Percentiles rank a stretch among this genome's conserved stretches.
Evolutionary conservation across 164 flowering plant genomes (phyloP).

Genomic region (Litsea cubeba): DNA sequence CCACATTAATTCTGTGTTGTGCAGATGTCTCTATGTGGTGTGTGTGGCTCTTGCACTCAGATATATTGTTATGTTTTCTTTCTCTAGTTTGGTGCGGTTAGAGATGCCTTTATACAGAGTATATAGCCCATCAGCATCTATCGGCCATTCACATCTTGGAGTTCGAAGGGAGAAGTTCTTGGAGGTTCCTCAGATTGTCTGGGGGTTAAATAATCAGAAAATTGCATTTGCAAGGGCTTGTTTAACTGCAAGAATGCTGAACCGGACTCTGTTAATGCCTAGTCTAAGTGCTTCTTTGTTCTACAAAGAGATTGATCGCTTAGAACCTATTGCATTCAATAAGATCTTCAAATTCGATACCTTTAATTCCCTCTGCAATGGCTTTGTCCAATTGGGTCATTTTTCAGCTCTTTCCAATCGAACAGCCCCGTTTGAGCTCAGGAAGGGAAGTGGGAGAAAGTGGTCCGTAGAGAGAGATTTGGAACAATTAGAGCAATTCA

Average conservation of each 20-base stretch:
- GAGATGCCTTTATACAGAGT: constrained; percentile 11
- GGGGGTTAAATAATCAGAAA: constrained; percentile 97
- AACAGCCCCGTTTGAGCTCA: constrained; percentile 38
- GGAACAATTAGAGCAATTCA: constrained; percentile 58
- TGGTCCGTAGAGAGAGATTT: constrained; percentile 85
- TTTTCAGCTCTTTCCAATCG: constrained; percentile 49
- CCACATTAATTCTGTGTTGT: constrained; percentile 33
- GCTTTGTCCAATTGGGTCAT: constrained; percentile 69
- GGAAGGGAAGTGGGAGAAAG: constrained; percentile 88
- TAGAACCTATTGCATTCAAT: constrained; percentile 76
- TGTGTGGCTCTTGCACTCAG: constrained; percentile 7
- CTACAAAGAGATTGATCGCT: constrained; percentile 75
- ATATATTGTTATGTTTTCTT: constrained; percentile 5
- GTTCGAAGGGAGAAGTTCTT: constrained; percentile 54
- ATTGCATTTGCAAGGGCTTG: constrained; percentile 95
- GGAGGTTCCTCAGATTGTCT: constrained; percentile 92
- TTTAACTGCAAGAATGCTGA: constrained; percentile 73
- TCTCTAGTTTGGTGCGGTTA: not conserved
- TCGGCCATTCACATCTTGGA: constrained; percentile 16
- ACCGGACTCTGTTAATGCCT: constrained; percentile 84
- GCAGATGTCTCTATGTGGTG: constrained; percentile 50
- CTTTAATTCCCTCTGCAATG: constrained; percentile 70
- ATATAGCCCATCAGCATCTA: constrained; percentile 3
- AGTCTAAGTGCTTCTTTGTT: constrained; percentile 91
- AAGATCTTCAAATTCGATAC: constrained; percentile 69